Percentiles rank a stretch among this genome's conserved stretches.
Evolutionary conservation across 1,139 yeast species (phyloP).

Genomic region (Debaryomycetaceae sp.): DNA sequence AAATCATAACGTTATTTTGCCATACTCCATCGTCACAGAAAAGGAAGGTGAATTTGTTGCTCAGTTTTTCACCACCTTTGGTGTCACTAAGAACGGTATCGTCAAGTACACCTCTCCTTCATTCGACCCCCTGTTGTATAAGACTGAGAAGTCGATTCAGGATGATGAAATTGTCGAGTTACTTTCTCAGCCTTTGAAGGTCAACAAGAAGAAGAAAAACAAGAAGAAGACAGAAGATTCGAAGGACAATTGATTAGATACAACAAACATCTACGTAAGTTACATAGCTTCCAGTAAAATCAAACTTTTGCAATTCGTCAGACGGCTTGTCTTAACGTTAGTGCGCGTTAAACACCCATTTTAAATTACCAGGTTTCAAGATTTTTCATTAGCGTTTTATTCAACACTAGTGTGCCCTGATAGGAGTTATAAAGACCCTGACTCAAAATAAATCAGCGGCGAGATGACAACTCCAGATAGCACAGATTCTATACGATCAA

Average conservation of each 20-base stretch:
- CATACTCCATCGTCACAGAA: constrained; percentile 69
- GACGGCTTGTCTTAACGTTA: background rate
- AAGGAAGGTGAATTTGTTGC: constrained; percentile 68
- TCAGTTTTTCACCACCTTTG: constrained; percentile 75
- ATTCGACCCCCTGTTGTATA: constrained; percentile 46
- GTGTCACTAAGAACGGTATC: constrained; percentile 70
- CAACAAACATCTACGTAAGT: background rate
- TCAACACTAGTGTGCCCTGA: background rate
- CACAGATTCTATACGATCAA: background rate
- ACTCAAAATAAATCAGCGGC: background rate
- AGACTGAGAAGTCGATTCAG: constrained; percentile 55
- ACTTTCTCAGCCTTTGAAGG: constrained; percentile 53
- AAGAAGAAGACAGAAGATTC: constrained; percentile 17
- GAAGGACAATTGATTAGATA: too few relatives aligned
- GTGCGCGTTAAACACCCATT: background rate
- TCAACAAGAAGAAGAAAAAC: constrained; percentile 52
- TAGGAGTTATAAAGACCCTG: background rate
- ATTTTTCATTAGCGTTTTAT: background rate
- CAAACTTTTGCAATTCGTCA: background rate
- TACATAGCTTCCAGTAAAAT: background rate
- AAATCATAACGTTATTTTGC: constrained; percentile 64
- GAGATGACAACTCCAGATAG: background rate
- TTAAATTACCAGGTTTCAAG: background rate
- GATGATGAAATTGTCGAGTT: constrained; percentile 52
- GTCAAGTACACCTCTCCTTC: constrained; percentile 64